Evolutionary conservation across 164 flowering plant species (phyloP).

Genomic region (Kalanchoe fedtschenkoi): DNA sequence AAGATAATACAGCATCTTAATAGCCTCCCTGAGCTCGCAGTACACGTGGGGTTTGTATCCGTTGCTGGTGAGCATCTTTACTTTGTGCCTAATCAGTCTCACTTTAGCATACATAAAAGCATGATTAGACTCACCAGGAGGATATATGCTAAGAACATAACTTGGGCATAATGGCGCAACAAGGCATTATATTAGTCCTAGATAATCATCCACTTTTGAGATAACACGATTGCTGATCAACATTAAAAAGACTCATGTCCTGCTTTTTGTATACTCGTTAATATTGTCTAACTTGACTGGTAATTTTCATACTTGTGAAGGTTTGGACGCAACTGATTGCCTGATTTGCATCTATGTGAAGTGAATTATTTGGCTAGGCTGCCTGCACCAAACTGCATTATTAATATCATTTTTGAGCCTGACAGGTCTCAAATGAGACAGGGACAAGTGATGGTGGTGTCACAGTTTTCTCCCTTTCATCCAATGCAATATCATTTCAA

Average conservation of each 20-base stretch:
- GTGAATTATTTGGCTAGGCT: background rate
- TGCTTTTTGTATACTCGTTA: background rate
- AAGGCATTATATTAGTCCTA: background rate
- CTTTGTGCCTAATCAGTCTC: slow-evolving; percentile 1
- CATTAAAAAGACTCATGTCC: background rate
- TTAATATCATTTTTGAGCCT: background rate
- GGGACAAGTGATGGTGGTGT: too few relatives aligned
- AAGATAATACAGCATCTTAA: background rate
- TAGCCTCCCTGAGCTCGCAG: background rate
- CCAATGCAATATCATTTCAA: too few relatives aligned
- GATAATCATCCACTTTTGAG: slow-evolving; percentile 1
- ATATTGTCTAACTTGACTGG: background rate
- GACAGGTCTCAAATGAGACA: too few relatives aligned
- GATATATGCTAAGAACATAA: background rate
- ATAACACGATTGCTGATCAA: background rate
- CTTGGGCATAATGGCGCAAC: background rate
- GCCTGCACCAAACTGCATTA: background rate
- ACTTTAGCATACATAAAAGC: slow-evolving; percentile 3
- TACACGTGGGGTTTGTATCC: background rate
- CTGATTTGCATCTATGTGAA: background rate
- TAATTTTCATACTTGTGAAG: too few relatives aligned
- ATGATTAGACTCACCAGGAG: background rate
- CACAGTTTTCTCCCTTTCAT: too few relatives aligned
- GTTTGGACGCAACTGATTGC: background rate
- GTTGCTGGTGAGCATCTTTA: background rate